Evolutionary conservation across 169 alveolate species (phyloP), one percentile per base, ranked within the genome.

Genomic region (Plasmodium adleri): DNA sequence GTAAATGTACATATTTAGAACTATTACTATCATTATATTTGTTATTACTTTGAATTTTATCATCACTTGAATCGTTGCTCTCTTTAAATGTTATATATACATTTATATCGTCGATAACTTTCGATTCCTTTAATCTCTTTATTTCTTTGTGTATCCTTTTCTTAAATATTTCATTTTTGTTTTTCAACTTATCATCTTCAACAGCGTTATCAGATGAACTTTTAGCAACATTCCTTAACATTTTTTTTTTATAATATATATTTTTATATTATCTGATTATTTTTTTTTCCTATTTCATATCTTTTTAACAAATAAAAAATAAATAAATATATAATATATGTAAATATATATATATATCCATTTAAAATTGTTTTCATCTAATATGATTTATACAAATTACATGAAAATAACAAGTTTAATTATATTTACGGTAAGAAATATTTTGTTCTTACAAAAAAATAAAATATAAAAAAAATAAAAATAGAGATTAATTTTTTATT

Each of bases 131-230:
- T 58, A 83, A 68, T 24, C 70, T 83, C 70, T 67, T 56, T 67
- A 83, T 83, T 56, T 83, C 91, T 60, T 70, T 83, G 24, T 83
- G 72, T 68, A 83, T 67, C 70, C 91, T 72, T 83, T 26, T 83
- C 63, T 83, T 83, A 45, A 24, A 83, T 52, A 83, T 83, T 6
- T 62, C 56, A 17, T 28, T 70, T 49, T 56, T 83, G 26, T 83
- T 83, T 58, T 32, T 83, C 12, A n/a, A 62, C 49, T 47, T 54
- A 9, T 64, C 72, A 13, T 68, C 91, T 17, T 74, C 73, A 28
- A 26, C 15, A 13, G 67, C 9, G 39, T 5, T 24, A 3, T 9
- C 6, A 24, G 49, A 9, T 15, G 70, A 9, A 22, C 10, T 22
- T 60, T 83, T 83, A 12, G 66, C 83, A 52, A 62, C 22, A 49